phyloP scores from a whole-genome alignment of 2,329 filamentous ascomycete genomes.

The Fusarium newnesense region DNA sequence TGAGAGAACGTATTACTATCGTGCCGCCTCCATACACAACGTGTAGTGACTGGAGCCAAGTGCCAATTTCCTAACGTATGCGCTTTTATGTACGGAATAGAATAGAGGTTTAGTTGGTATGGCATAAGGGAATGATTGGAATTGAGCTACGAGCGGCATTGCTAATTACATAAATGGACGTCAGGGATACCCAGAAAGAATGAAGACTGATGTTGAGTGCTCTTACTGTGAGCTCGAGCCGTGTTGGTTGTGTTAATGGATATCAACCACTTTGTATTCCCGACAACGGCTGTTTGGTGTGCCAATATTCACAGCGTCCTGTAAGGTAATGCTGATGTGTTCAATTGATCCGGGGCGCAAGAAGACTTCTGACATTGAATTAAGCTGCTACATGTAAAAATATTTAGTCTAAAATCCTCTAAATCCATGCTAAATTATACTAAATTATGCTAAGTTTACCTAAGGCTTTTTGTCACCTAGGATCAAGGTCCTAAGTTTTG shows the following conservation, averaged over 20 bases:
- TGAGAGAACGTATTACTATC: background rate
- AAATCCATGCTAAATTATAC: no score
- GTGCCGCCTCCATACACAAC: background rate
- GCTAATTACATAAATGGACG: conserved; percentile 32
- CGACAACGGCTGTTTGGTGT: background rate
- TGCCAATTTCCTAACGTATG: background rate
- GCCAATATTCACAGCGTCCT: background rate
- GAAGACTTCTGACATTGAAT: no score
- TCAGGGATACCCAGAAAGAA: conserved; percentile 32
- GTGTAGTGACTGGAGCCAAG: background rate
- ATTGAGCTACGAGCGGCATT: conserved; percentile 31
- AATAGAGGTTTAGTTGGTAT: conserved; percentile 24
- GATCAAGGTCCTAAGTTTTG: no score
- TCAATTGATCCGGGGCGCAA: no score
- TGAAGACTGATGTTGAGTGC: conserved; percentile 14
- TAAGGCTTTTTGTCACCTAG: no score
- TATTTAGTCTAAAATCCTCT: no score
- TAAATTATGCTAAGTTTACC: no score
- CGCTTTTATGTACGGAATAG: conserved; percentile 33
- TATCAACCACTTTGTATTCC: background rate
- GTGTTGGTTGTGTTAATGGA: background rate
- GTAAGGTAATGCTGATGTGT: background rate
- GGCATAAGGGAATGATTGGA: conserved; percentile 5
- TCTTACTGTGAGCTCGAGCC: background rate
- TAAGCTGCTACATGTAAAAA: no score